Base-by-base conservation (phyloP, 139 green algal species). In the Closterium sp. region DNA sequence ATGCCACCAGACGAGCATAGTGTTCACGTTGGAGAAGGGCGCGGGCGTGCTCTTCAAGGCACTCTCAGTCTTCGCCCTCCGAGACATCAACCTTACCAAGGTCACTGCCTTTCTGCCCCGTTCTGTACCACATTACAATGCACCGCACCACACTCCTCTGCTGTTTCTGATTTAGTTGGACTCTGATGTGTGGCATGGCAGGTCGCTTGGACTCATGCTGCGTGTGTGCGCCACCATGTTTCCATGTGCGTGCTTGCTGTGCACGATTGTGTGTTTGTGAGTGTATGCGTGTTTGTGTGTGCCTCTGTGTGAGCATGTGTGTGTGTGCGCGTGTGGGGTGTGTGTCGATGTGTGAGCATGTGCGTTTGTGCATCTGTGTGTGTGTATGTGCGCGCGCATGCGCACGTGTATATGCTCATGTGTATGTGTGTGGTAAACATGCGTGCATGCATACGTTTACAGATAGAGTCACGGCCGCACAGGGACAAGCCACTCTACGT, bases 21-120 rank as follows among this genome's bases (percentile, higher is more conserved):
- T 98, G 4, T 99, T 99, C 95, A 96, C 95, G 9, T 50, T 95
- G 45, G 88, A 95, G 84, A 91, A 96, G 88, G 98, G 97, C 1
- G 97, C 98, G 1, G 98, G 98, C 4, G 94, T 97, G 93, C 97
- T 99, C 87, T 99, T 99, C 96, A 99, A 99, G 93, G 98, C 98
- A n/a, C 96, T 99, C 62, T 97, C 95, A 24, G 97, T 98, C 42
- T 99, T 99, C 95, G 97, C 98, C 27, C 95, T 99, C 91, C 95
- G 98, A 0, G 97, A 99, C 95, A 98, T 99, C 91, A 96, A 99
- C 96, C 95, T 99, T 95, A 98, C 97, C 24, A 98, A 99, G 91
- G 91, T 94, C 38, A 13, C 5, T 50, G 38, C 38, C 38, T 50
- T 13, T 9, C 38, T 9, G 38, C 7, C 11, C 38, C 38, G 38